Evolutionary conservation across 2,329 filamentous ascomycete genomes (phyloP), one percentile per base, ranked within the genome.

Genomic region (Alternaria rosae): DNA sequence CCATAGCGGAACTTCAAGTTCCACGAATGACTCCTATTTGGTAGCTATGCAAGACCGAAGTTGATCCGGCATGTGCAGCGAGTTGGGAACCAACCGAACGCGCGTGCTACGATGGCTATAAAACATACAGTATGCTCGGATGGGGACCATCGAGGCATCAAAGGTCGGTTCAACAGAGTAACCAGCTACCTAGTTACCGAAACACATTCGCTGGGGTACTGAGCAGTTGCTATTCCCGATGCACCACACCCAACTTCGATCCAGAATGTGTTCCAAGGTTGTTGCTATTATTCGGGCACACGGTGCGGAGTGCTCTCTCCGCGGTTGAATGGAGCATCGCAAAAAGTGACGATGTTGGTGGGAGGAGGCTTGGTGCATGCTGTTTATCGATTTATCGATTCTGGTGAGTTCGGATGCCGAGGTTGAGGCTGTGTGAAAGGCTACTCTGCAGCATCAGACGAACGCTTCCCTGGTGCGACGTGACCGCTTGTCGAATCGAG

Each of bases 151-250:
- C 20, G 17, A 5, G 28, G 20, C 28, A 23, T 21, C 6, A 5
- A 13, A 17, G 20, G 25, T 35, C 21, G 41, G n/a, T 35, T 50
- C 47, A 28, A 50, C 28, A 23, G 21, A 15, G 30, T 23, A 12
- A 30, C 17, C 17, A 50, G 47, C 20, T 50, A 32, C 17, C 3
- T 23, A 7, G 28, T 7, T 50, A 35, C 32, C 28, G 26, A 51
- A 23, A 28, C 47, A 51, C 47, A 25, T 32, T 51, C 47, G 30
- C 30, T 48, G 79, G 83, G 32, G 47, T 30, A 51, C 28, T 83
- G 78, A 84, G 83, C 57, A 82, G 84, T 48, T 77, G 76, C 10
- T 80, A 83, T 68, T 78, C 74, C 57, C 69, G 76, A 30, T 80
- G 83, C 54, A 81, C 68, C 83, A 79, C 75, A 77, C 76, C 7